Base-by-base conservation (phyloP, 768 basidiomycete species). In the Trametes gibbosa region DNA sequence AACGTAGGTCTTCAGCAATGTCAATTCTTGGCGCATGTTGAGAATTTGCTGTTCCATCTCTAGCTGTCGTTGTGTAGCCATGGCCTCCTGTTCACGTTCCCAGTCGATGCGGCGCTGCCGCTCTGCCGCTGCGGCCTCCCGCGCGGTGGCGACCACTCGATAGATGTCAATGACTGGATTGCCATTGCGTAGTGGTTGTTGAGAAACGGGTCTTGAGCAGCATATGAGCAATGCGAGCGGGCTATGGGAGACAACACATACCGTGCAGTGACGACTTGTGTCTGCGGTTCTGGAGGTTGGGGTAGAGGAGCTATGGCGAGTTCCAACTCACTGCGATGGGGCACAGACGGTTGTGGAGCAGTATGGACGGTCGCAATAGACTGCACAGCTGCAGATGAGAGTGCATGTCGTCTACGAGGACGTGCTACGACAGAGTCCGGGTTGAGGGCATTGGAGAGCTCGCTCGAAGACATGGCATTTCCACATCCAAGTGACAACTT, bases 391-490 rank as follows among this genome's bases (percentile, higher is more conserved):
- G n/a, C 27, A 0, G 51, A 19, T 12, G 48, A 6, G 0, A 5
- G 45, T 8, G 19, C 42, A 50, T 60, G 41, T 23, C 56, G 60
- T 51, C 56, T 57, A 21, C 50, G 43, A 13, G 61, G 55, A 2
- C 66, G 65, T 10, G 81, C 81, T 35, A 76, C 77, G 57, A 81
- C 77, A 68, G 84, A 39, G 37, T 39, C 76, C 12, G 88, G 88
- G 70, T 90, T 91, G 66, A 91, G 84, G 5, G 89, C 89, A 68
- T 91, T 84, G 9, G 85, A 86, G 56, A 91, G 83, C 72, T 90
- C 87, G 75, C 87, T 90, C 59, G 83, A 79, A 65, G 81, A 75
- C 85, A 86, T 86, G 40, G 52, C 59, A 50, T 49, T 52, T 47
- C 53, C 49, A 41, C 29, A 47, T 53, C n/a, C 35, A 37, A 34